Conservation (phyloP, 1,284 basidiomycete species). For the Naganishia liquefaciens region DNA sequence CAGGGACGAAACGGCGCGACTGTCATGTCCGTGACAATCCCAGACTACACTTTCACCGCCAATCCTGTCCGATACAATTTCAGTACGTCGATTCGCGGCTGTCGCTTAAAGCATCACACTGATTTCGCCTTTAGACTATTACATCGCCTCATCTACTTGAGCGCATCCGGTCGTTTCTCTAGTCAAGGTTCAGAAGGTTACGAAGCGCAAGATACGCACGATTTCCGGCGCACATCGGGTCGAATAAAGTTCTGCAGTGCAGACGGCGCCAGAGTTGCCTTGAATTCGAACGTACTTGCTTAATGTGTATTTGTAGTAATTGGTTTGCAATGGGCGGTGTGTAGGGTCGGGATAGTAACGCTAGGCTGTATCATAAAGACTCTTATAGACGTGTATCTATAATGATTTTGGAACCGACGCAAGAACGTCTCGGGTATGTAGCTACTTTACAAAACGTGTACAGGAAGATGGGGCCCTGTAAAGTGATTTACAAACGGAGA, state of each 20-base stretch:
- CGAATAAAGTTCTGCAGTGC: background rate
- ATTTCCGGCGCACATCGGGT: background rate
- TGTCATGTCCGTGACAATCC: conserved; percentile 34
- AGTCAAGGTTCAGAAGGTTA: background rate
- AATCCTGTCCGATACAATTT: conserved; percentile 36
- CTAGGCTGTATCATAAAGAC: background rate
- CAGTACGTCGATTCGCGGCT: conserved; percentile 31
- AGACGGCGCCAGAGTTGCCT: too few species aligned
- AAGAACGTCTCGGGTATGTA: background rate
- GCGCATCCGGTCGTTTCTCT: background rate
- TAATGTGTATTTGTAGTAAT: conserved; percentile 7
- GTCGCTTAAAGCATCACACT: background rate
- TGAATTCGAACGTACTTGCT: too few species aligned
- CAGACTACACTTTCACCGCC: conserved; percentile 36
- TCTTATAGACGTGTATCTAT: conserved; percentile 3
- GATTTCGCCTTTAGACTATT: conserved; percentile 1
- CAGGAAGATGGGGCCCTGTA: background rate
- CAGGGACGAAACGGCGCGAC: conserved; percentile 36
- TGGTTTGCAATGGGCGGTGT: background rate
- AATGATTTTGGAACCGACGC: background rate
- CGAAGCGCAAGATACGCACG: conserved; percentile 1
- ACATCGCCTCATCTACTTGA: conserved; percentile 15
- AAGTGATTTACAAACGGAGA: background rate
- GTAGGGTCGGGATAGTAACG: background rate
- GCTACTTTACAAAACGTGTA: background rate